These are phyloP conservation scores for Aspergillus diversus DNA, from an alignment of 495 filamentous ascomycete genomes.

Conservation along the genomic window DNA sequence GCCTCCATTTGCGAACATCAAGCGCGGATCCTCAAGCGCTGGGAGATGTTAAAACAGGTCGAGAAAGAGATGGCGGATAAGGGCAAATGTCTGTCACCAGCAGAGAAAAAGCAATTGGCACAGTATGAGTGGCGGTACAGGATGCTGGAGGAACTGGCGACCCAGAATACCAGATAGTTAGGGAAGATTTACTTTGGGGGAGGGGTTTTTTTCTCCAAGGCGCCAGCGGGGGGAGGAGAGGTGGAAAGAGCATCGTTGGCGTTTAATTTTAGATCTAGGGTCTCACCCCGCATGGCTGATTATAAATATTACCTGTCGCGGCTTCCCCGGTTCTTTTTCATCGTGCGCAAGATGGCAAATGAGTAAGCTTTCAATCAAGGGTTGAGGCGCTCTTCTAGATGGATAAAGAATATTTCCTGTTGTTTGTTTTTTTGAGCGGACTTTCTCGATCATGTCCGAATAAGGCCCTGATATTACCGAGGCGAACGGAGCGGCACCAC, in stretches of 20 bases:
- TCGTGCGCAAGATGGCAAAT: too few relatives aligned
- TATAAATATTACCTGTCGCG: neutral
- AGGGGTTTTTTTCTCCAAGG: slow-evolving; percentile 20
- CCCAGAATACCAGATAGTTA: slow-evolving; percentile 22
- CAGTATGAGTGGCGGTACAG: slow-evolving; percentile 48
- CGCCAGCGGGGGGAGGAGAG: slow-evolving; percentile 1
- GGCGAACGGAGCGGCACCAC: neutral
- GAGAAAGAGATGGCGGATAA: slow-evolving; percentile 44
- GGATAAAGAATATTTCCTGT: neutral
- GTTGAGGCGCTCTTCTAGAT: too few relatives aligned
- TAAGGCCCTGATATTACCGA: neutral
- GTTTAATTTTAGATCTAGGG: slow-evolving; percentile 34
- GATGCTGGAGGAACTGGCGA: slow-evolving; percentile 40
- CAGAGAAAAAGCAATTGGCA: slow-evolving; percentile 40
- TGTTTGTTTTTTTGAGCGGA: neutral
- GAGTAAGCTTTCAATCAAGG: too few relatives aligned
- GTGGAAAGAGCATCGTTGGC: slow-evolving; percentile 34
- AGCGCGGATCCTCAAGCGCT: slow-evolving; percentile 40
- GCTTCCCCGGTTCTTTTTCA: slow-evolving; percentile 12
- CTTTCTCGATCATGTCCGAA: neutral
- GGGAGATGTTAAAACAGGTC: slow-evolving; percentile 43
- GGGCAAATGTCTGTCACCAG: slow-evolving; percentile 36
- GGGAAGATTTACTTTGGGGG: slow-evolving; percentile 3
- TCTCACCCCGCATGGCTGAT: slow-evolving; percentile 16
- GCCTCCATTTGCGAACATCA: slow-evolving; percentile 44